Evolutionary conservation across 176 grass and related monocot species (phyloP).

Genomic region (Oryza nivara): DNA sequence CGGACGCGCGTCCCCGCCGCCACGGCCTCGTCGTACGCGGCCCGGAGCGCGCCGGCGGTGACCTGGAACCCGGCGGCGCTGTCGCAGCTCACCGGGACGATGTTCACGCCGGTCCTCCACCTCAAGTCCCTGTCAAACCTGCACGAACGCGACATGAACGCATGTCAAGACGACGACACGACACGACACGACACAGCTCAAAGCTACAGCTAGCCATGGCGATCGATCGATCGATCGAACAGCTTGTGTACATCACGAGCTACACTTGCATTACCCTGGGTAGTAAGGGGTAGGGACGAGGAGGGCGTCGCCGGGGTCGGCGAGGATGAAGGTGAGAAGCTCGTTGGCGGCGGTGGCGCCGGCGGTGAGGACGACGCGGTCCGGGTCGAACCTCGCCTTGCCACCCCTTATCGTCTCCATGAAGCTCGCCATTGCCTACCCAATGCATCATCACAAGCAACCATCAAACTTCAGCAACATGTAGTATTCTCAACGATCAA

Average conservation of each 20-base stretch:
- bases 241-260: background rate
- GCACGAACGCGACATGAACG: conserved; percentile 18
- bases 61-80: conserved; percentile 75
- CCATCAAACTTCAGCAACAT: background rate
- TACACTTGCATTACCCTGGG: conserved; percentile 55
- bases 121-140: conserved; percentile 88
- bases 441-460: conserved; percentile 13
- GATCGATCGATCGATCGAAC: background rate
- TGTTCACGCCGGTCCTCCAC: conserved; percentile 82
- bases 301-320: conserved; percentile 75
- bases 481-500: background rate
- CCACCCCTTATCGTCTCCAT: conserved; percentile 85
- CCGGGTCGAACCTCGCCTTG: conserved; percentile 66
- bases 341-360: conserved; percentile 88
- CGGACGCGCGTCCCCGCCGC: conserved; percentile 48
- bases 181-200: no score
- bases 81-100: conserved; percentile 76
- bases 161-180: no score
- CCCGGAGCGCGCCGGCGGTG: conserved; percentile 58
- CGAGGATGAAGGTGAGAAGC: conserved; percentile 73
- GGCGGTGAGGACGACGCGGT: conserved; percentile 81
- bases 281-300: conserved; percentile 91
- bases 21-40: conserved; percentile 48
- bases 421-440: conserved; percentile 85
- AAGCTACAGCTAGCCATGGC: background rate